Conservation (phyloP, 192 early-diverging fungal genomes). For the Ambispora gerdemannii region DNA sequence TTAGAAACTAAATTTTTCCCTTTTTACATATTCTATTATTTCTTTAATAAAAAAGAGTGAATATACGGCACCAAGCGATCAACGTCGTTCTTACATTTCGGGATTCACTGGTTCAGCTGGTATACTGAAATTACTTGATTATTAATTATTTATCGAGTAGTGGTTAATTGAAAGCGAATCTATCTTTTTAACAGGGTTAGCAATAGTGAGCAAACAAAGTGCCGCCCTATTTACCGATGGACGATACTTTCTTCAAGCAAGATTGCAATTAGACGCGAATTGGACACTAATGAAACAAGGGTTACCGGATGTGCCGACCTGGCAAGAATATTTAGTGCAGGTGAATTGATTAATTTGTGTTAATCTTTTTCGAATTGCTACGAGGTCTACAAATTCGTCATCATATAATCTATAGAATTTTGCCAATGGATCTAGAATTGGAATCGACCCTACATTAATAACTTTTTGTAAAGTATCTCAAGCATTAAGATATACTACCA, state of each 20-base stretch:
- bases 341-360: slow-evolving; percentile 57
- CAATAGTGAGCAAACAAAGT: slow-evolving; percentile 73
- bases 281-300: slow-evolving; percentile 96
- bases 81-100: slow-evolving; percentile 84
- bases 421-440: slow-evolving; percentile 74
- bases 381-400: slow-evolving; percentile 89
- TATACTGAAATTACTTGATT: slow-evolving; percentile 13
- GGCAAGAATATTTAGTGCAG: slow-evolving; percentile 83
- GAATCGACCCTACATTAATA: slow-evolving; percentile 87
- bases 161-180: neutral
- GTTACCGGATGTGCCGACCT: slow-evolving; percentile 79
- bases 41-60: too few species aligned
- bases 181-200: slow-evolving; percentile 54
- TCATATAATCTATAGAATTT: slow-evolving; percentile 51
- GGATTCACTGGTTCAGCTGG: slow-evolving; percentile 99
- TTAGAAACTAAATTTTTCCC: too few species aligned
- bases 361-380: slow-evolving; percentile 75
- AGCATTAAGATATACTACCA: too few species aligned
- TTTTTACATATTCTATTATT: too few species aligned
- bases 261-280: slow-evolving; percentile 84
- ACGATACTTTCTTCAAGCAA: slow-evolving; percentile 95
- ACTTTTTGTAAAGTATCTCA: slow-evolving; percentile 67
- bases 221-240: slow-evolving; percentile 97
- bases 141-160: slow-evolving; percentile 16
- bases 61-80: slow-evolving; percentile 89